Percentiles rank a stretch among this genome's conserved stretches.
These are phyloP conservation scores for Boletus tylopilopsis DNA, from an alignment of 768 basidiomycete species.

Conservation along the genomic window DNA sequence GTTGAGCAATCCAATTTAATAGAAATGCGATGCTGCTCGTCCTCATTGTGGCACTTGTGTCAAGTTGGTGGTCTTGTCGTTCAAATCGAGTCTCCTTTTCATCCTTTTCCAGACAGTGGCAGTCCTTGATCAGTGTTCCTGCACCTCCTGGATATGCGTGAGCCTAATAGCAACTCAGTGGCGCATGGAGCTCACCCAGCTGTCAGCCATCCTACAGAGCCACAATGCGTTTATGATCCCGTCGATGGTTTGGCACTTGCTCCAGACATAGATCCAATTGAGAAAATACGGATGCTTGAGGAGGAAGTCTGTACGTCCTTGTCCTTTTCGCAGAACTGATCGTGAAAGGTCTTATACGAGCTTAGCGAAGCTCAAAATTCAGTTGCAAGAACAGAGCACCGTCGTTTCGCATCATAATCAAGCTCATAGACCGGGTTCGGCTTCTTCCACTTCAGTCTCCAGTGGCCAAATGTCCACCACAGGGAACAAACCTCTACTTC, in stretches of 20 bases:
- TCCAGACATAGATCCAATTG: constrained; percentile 73
- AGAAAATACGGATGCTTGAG: constrained; percentile 74
- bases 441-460: constrained; percentile 20
- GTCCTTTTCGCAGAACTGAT: not conserved
- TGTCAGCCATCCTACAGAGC: constrained; percentile 76
- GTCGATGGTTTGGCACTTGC: constrained; percentile 77
- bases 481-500: constrained; percentile 5
- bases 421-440: constrained; percentile 19
- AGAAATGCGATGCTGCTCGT: constrained; percentile 89
- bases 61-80: constrained; percentile 55
- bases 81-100: constrained; percentile 1
- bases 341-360: constrained; percentile 10
- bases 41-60: constrained; percentile 84
- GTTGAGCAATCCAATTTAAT: constrained; percentile 7
- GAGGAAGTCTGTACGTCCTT: constrained; percentile 62
- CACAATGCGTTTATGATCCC: constrained; percentile 83
- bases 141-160: constrained; percentile 84
- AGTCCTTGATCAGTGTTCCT: constrained; percentile 76
- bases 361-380: constrained; percentile 59
- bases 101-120: constrained; percentile 60
- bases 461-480: constrained; percentile 10
- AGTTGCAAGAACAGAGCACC: constrained; percentile 54
- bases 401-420: constrained; percentile 18
- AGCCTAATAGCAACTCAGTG: constrained; percentile 23
- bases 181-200: constrained; percentile 5